A percentile compares a stretch with the other conserved stretches of the same genome.
Conservation (phyloP, 495 filamentous ascomycete species). For the Penicillium bialowiezense region DNA sequence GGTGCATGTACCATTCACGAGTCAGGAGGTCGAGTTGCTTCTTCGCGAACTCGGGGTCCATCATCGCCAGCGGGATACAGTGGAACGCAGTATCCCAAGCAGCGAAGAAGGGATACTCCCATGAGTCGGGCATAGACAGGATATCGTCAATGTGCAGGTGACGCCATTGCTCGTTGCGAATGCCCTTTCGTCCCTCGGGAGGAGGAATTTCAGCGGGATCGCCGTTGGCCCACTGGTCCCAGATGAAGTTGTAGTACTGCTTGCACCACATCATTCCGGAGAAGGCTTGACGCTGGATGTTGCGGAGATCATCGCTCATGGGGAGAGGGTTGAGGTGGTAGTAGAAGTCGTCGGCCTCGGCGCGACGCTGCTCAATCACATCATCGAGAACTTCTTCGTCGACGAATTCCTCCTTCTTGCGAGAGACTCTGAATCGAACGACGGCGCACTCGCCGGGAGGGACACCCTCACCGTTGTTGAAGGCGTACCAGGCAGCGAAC, state of each 20-base stretch:
- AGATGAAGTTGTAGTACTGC: constrained; percentile 93
- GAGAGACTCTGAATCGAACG: constrained; percentile 85
- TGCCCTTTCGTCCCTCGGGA: constrained; percentile 70
- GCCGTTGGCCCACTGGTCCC: constrained; percentile 94
- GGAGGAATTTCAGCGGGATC: constrained; percentile 74
- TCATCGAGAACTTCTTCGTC: constrained; percentile 94
- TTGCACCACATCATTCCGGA: constrained; percentile 98
- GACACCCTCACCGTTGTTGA: constrained; percentile 84
- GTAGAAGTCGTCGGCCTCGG: constrained; percentile 95
- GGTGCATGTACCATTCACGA: constrained; percentile 98
- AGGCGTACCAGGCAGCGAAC: constrained; percentile 85
- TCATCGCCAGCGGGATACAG: constrained; percentile 92
- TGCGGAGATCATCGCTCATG: constrained; percentile 90
- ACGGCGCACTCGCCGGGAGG: constrained; percentile 89
- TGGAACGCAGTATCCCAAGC: constrained; percentile 98
- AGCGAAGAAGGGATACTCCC: constrained; percentile 98
- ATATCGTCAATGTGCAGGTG: constrained; percentile 93
- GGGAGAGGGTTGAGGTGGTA: constrained; percentile 88
- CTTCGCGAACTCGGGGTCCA: constrained; percentile 96
- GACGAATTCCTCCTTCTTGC: constrained; percentile 66
- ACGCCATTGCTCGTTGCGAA: constrained; percentile 88
- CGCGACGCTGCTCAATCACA: constrained; percentile 76
- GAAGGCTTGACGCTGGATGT: constrained; percentile 92
- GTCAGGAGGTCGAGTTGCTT: constrained; percentile 95
- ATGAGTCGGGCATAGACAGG: constrained; percentile 94